Base-by-base conservation (phyloP, 2,329 filamentous ascomycete species). In the Xylaria sp. region DNA sequence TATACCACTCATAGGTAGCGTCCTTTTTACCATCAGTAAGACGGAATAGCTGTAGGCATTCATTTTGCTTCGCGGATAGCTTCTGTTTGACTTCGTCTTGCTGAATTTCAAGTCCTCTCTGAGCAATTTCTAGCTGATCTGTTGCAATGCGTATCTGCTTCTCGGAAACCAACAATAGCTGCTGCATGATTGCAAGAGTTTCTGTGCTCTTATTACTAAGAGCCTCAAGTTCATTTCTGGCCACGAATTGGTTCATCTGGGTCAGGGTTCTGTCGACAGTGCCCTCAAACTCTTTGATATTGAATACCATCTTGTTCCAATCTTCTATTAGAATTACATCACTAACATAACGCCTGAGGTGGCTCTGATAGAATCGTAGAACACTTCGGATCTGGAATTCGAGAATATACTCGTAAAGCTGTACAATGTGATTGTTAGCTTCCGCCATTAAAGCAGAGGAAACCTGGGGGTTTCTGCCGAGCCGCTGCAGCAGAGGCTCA, bases 321-420 rank as follows among this genome's bases (percentile, higher is more conserved):
- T 69, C 65, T 10, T 71, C 62, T 2, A 37, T 55, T 23, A 32
- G 21, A 53, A 77, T 0, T 18, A 69, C 42, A 40, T 76, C 77
- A 1, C 69, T 37, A 0, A 32, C 29, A 37, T 69, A 70, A 5
- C 51, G 65, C 23, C 21, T 50, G 10, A 71, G 12, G 12, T 58
- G 21, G 29, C 47, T 72, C n/a, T 62, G 69, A 55, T 77, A 78
- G 61, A 81, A 78, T 35, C 79, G 69, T 6, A 82, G 58, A 18
- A 80, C 75, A 42, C 74, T 79, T 27, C 61, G 64, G n/a, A 81
- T 54, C 59, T 81, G 80, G 42, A 81, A 82, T 4, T 76, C 74
- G n/a, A 81, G 71, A 42, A 82, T 77, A 13, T 68, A 40, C 35
- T 76, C 58, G 62, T 82, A 82, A 5, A 82, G 74, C 0, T 72